These are phyloP conservation scores for Zygotorulaspora mrakii DNA, from an alignment of 1,139 yeast genomes.

Conservation along the genomic window DNA sequence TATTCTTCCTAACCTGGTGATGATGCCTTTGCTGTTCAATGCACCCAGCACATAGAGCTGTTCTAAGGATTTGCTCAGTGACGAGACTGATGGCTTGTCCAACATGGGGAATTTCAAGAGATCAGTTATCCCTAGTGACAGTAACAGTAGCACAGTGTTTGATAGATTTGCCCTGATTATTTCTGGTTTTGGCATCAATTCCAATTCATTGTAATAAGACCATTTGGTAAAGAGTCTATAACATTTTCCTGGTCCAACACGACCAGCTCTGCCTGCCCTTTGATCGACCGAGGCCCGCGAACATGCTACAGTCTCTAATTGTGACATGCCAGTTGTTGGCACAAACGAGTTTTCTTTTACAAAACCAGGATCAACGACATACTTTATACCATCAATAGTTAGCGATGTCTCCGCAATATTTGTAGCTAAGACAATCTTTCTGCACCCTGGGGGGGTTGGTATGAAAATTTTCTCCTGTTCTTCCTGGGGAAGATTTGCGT, in stretches of 20 bases:
- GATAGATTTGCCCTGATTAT: conserved; percentile 77
- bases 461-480: conserved; percentile 76
- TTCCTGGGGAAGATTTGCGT: conserved; percentile 85
- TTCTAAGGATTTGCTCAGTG: conserved; percentile 74
- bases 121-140: conserved; percentile 81
- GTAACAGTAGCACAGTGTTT: conserved; percentile 65
- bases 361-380: conserved; percentile 88
- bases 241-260: conserved; percentile 95
- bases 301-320: conserved; percentile 78
- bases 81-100: conserved; percentile 75
- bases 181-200: conserved; percentile 81
- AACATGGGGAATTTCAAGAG: conserved; percentile 79
- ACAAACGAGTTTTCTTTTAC: conserved; percentile 85
- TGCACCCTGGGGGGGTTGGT: conserved; percentile 70
- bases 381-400: conserved; percentile 86
- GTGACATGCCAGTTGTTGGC: conserved; percentile 84
- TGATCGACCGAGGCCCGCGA: conserved; percentile 96
- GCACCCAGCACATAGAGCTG: conserved; percentile 84
- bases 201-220: conserved; percentile 76
- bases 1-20: conserved; percentile 73
- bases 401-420: conserved; percentile 96
- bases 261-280: conserved; percentile 96
- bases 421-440: conserved; percentile 93
- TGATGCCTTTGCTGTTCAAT: conserved; percentile 67
- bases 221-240: conserved; percentile 83